Conservation (phyloP, 1,284 basidiomycete species). For the Papiliotrema fonsecae region DNA sequence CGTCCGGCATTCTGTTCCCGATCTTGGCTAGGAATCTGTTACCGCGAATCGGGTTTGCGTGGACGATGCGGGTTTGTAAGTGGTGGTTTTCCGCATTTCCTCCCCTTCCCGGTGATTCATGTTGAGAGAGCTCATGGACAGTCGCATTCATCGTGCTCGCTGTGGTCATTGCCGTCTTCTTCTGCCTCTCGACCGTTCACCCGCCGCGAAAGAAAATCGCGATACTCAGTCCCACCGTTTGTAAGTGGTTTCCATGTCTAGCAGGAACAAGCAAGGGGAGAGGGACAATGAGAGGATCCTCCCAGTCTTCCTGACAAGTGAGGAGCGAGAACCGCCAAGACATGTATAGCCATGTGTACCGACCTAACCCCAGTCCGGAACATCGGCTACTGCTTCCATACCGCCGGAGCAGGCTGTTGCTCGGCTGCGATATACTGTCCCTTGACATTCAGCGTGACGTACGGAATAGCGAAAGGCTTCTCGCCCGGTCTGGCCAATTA, state of each 20-base stretch:
- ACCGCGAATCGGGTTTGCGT: constrained; percentile 49
- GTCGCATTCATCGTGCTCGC: constrained; percentile 33
- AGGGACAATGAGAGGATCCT: too few species aligned
- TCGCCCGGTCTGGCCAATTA: constrained; percentile 22
- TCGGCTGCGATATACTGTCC: constrained; percentile 30
- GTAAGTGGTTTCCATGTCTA: constrained; percentile 13
- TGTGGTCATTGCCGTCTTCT: constrained; percentile 16
- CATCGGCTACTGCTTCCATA: constrained; percentile 24
- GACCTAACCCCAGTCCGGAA: constrained; percentile 18
- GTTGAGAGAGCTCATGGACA: constrained; percentile 1
- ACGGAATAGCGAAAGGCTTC: constrained; percentile 23
- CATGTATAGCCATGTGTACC: neutral
- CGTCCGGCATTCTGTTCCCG: constrained; percentile 53
- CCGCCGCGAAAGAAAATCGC: constrained; percentile 33
- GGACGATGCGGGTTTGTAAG: constrained; percentile 34
- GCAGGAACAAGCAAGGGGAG: too few species aligned
- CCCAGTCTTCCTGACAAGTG: too few species aligned
- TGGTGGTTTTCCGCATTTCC: constrained; percentile 3
- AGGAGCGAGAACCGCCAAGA: neutral
- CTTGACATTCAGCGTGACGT: constrained; percentile 32
- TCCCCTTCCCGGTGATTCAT: too few species aligned
- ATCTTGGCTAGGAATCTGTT: constrained; percentile 52
- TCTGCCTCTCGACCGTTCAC: constrained; percentile 29
- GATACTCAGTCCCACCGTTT: constrained; percentile 28
- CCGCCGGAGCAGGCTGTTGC: constrained; percentile 18